Percentiles rank a stretch among this genome's conserved stretches.
phyloP scores from a whole-genome alignment of 495 filamentous ascomycete species.

The Lepidopterella palustris region DNA sequence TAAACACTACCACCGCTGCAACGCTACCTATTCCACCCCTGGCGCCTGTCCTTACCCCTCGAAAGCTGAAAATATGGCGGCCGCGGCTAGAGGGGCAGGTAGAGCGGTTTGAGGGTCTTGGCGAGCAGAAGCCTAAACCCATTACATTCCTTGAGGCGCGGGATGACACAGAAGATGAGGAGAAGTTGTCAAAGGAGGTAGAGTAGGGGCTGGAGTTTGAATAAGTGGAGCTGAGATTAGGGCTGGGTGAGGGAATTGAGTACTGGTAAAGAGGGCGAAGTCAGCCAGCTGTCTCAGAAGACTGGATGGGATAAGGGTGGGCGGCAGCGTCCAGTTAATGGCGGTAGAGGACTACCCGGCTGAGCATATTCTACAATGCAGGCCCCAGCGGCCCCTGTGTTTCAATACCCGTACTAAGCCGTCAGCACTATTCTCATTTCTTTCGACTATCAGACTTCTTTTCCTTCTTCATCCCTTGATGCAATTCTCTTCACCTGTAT shows the following conservation, averaged over 20 bases:
- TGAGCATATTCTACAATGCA: no score
- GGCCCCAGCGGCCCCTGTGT: no score
- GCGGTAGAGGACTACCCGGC: no score
- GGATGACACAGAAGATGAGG: not conserved
- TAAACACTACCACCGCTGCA: no score
- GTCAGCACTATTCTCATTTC: no score
- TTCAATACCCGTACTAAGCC: no score
- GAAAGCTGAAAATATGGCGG: not conserved
- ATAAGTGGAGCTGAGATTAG: not conserved
- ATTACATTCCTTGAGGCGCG: not conserved
- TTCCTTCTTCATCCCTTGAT: no score
- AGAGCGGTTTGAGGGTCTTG: not conserved
- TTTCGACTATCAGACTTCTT: no score
- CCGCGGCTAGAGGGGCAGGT: not conserved
- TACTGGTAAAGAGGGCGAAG: not conserved
- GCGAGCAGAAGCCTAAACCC: not conserved
- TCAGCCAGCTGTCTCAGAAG: not conserved
- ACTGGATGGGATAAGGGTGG: not conserved
- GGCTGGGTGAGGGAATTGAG: not conserved
- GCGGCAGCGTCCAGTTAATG: no score
- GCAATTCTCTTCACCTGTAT: no score
- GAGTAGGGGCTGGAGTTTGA: slow-evolving; percentile 3
- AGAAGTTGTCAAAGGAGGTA: not conserved
- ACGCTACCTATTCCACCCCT: not conserved
- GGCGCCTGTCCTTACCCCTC: slow-evolving; percentile 3